Conservation (phyloP, 306 rosid genomes). For the Castanea mollissima region DNA sequence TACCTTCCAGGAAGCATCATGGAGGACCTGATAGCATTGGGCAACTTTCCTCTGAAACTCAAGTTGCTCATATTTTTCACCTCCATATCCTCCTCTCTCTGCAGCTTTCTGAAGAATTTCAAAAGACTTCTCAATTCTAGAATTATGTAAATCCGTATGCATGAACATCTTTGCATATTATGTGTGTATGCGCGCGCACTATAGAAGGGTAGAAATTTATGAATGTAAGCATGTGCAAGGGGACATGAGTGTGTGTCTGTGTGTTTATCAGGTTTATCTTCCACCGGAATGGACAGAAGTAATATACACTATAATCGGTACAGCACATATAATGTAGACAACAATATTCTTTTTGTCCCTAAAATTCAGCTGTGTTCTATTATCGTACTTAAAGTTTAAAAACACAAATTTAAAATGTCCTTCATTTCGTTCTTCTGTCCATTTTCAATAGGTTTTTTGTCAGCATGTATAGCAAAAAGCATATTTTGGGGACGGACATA, state of each 20-base stretch:
- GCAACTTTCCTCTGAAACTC: slow-evolving; percentile 73
- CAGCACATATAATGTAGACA: not conserved
- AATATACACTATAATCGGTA: not conserved
- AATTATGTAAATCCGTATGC: not conserved
- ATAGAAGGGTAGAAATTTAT: not conserved
- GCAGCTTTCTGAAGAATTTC: slow-evolving; percentile 72
- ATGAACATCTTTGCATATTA: not conserved
- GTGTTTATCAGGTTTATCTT: not conserved
- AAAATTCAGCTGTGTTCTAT: too few relatives aligned
- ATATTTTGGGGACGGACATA: too few relatives aligned
- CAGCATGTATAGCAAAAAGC: too few relatives aligned
- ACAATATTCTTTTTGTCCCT: too few relatives aligned
- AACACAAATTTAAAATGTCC: not conserved
- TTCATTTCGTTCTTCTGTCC: too few relatives aligned
- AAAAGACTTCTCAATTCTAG: not conserved
- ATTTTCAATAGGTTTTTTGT: too few relatives aligned
- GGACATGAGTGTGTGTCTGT: not conserved
- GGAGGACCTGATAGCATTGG: slow-evolving; percentile 56
- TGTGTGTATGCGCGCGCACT: too few relatives aligned
- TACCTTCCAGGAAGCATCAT: slow-evolving; percentile 82
- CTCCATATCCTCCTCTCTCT: slow-evolving; percentile 91
- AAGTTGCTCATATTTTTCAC: slow-evolving; percentile 89
- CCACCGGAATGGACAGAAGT: not conserved
- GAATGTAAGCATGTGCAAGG: not conserved
- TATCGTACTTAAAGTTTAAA: too few relatives aligned